Evolutionary conservation across 108 stramenopile genomes (phyloP), one percentile per base, ranked within the genome.

Genomic region (Aurantiochytrium sp.): DNA sequence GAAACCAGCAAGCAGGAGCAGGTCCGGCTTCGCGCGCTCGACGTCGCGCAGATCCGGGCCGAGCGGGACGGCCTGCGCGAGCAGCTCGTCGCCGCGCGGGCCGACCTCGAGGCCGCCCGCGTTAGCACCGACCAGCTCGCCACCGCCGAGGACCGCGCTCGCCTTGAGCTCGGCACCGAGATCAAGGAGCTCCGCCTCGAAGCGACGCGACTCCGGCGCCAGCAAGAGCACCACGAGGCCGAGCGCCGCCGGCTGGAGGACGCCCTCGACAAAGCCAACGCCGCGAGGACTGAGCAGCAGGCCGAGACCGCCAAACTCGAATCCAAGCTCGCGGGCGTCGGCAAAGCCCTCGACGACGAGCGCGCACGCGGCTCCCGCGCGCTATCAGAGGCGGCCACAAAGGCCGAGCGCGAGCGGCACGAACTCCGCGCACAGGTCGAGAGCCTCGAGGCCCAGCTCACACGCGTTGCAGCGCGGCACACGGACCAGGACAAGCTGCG

Each of bases 1-100:
- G 73, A 81, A 48, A 48, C 73, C 0, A 81, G 73, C 2, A 81
- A 81, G 30, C 42, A 81, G 73, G 73, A 81, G 45, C 73, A 81
- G 32, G 30, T 81, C 8, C 39, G 73, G 12, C 73, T 81, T 81
- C 73, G 73, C n/a, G 39, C 73, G 6, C 30, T 81, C 19, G 73
- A 81, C 19, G 30, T 48, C 36, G 86, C 41, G 27, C 37, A 65
- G 30, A 15, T 55, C n/a, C 36, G 19, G 4, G 41, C 55, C 12
- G 55, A 87, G 8, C 54, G 55, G 55, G 86, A 87, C 24, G 55
- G 27, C 55, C 30, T 48, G 37, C 55, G 37, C 24, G 54, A 17
- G 15, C 21, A 39, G 54, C 24, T 55, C 54, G n/a, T 6, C 19
- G 34, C 36, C 6, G 3, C 37, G 52, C 32, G 24, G 4, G 32